Base-by-base conservation (phyloP, 768 basidiomycete genomes). In the Kwoniella shandongensis region DNA sequence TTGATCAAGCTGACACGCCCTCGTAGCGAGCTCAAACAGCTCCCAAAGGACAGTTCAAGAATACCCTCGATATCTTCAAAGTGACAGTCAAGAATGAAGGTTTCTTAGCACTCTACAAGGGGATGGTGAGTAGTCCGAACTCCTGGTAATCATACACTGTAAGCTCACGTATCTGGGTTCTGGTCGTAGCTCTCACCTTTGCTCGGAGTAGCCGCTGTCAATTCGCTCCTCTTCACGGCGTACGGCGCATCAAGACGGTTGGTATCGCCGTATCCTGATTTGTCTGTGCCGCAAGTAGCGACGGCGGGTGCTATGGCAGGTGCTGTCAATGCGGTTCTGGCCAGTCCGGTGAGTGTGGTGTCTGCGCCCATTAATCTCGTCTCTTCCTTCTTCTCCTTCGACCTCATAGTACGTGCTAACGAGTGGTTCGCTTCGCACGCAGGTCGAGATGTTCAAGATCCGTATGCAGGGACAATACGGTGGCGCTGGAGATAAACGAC, bases 381-480 rank as follows among this genome's bases (percentile, higher is more conserved):
- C 18, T 23, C 45, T 38, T 4, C 39, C 23, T 27, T 23, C 20
- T 47, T 29, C 5, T 6, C 32, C 32, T 32, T 6, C 32, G 7
- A 32, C 32, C 7, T 32, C 6, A 6, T 6, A 6, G 32, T 32
- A 32, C 32, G 6, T 13, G 6, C 32, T 32, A 6, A 13, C 13
- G 7, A 6, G 32, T 6, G 32, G 32, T 32, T 32, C 32, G 32
- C 32, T 32, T 32, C 32, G 23, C 17, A n/a, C 6, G 12, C 15
- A 59, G 40, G 51, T 69, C 35, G 96, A 99, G 78, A 90, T 98
- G 88, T 97, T 97, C 80, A 98, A 99, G 78, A 90, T 97, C 26
- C 83, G 89, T 17, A 96, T 96, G 94, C 93, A 96, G 77, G 92
- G 88, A 3, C 75, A 97, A 73, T 94, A 96, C 66, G 94, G 93